Conservation (phyloP, 352 stramenopile genomes). For the Pythium sp. region DNA sequence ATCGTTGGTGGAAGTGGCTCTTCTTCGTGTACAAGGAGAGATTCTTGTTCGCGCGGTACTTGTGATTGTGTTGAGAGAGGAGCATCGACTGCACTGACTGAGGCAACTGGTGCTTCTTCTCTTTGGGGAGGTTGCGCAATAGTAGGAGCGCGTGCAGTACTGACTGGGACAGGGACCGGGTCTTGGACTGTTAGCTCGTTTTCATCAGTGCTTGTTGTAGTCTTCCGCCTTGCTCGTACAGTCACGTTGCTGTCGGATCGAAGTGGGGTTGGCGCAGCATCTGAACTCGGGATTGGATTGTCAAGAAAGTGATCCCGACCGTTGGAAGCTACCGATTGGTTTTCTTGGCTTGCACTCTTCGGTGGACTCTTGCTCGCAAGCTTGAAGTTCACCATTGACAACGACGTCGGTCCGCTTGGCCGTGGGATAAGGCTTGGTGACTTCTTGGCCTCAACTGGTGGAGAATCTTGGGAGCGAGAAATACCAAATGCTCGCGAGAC, state of each 20-base stretch:
- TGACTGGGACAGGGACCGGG: constrained; percentile 1
- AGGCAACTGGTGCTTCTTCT: not conserved
- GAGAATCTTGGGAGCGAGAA: constrained; percentile 16
- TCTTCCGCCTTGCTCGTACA: constrained; percentile 8
- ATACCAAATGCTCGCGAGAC: not conserved
- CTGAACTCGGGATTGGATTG: constrained; percentile 14
- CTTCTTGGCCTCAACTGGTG: not conserved
- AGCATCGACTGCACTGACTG: not conserved
- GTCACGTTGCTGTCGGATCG: constrained; percentile 17
- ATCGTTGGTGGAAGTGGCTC: constrained; percentile 5
- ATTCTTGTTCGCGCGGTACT: not conserved
- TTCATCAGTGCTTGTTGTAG: not conserved
- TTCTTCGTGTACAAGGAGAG: not conserved
- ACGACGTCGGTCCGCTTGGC: not conserved
- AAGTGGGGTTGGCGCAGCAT: not conserved
- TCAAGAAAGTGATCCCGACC: constrained; percentile 13
- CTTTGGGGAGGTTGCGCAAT: not conserved
- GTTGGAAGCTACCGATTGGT: not conserved
- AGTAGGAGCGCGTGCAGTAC: not conserved
- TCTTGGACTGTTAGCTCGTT: not conserved
- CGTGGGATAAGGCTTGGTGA: constrained; percentile 10
- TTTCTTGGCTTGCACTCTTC: not conserved
- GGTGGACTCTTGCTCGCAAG: not conserved
- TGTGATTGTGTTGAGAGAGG: not conserved
- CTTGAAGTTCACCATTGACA: constrained; percentile 7